Conservation (phyloP, 768 basidiomycete species). For the Russula ochroleuca region DNA sequence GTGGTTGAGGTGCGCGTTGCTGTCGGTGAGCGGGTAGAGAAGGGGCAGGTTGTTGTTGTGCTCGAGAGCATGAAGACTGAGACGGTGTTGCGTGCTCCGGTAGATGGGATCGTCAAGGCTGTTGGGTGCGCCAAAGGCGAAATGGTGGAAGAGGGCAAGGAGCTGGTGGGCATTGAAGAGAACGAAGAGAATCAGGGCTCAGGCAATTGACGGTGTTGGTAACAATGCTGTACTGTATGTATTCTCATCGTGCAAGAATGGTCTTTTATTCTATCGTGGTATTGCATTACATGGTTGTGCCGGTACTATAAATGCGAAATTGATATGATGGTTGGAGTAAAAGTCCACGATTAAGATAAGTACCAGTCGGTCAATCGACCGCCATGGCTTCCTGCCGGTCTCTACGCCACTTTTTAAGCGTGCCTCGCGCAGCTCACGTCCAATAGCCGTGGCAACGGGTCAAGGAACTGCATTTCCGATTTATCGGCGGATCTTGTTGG, state of each 20-base stretch:
- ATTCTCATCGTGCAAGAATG: background rate
- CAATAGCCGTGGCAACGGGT: conserved; percentile 59
- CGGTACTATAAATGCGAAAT: background rate
- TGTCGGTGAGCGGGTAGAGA: conserved; percentile 72
- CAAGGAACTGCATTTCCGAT: conserved; percentile 80
- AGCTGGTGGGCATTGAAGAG: conserved; percentile 65
- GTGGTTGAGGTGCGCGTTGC: conserved; percentile 84
- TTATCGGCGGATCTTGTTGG: conserved; percentile 64
- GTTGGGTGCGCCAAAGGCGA: conserved; percentile 81
- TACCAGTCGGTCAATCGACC: conserved; percentile 18
- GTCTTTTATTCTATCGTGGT: background rate
- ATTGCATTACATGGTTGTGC: background rate
- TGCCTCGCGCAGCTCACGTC: conserved; percentile 52
- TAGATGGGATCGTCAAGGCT: conserved; percentile 61
- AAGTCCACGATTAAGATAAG: background rate
- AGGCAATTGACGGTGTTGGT: background rate
- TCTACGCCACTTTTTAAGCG: conserved; percentile 40
- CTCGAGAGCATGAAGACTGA: conserved; percentile 99
- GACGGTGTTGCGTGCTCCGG: conserved; percentile 73
- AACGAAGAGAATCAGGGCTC: conserved; percentile 27
- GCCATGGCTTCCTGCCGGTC: conserved; percentile 12
- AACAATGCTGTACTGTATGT: background rate
- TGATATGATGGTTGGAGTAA: background rate
- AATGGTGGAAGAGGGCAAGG: conserved; percentile 85
- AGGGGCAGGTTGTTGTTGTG: conserved; percentile 75